These are phyloP conservation scores for Eutypa lata DNA, from an alignment of 2,329 filamentous ascomycete species.

Conservation along the genomic window DNA sequence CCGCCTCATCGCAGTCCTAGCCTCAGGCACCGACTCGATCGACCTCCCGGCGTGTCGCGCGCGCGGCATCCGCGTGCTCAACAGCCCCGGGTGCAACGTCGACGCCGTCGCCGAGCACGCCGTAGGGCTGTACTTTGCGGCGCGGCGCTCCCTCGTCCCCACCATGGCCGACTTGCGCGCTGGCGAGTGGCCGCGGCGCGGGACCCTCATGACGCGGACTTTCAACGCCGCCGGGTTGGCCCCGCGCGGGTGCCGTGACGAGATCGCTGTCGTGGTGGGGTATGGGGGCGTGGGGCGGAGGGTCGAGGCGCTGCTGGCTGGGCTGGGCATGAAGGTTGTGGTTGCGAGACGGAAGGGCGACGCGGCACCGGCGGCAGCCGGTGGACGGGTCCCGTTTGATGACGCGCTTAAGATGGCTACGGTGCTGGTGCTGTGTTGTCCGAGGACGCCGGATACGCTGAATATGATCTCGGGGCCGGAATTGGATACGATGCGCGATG, in stretches of 20 bases:
- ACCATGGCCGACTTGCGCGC: not conserved
- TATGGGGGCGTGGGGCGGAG: constrained; percentile 11
- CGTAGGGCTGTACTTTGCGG: not conserved
- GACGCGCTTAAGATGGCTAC: not conserved
- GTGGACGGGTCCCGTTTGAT: not conserved
- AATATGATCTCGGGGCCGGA: constrained; percentile 21
- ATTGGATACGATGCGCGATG: constrained; percentile 16
- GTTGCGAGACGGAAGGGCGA: not conserved
- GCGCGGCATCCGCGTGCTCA: constrained; percentile 1
- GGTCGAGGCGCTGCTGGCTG: not conserved
- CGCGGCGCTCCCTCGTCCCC: not conserved
- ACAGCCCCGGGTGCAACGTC: constrained; percentile 11
- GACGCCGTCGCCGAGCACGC: not conserved
- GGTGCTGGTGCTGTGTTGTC: constrained; percentile 13
- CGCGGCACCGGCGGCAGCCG: not conserved
- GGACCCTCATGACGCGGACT: not conserved
- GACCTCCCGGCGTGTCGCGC: not conserved
- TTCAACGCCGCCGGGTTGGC: constrained; percentile 7
- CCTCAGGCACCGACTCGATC: not conserved
- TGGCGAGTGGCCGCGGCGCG: not conserved
- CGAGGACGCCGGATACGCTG: constrained; percentile 11
- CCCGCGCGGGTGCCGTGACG: constrained; percentile 18
- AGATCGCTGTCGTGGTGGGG: constrained; percentile 24
- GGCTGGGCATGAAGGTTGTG: constrained; percentile 2
- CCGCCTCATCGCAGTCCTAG: not conserved